A percentile compares a stretch with the other conserved stretches of the same genome.
phyloP scores from a whole-genome alignment of 2,329 filamentous ascomycete genomes.

The Calonectria pseudoreteaudii region DNA sequence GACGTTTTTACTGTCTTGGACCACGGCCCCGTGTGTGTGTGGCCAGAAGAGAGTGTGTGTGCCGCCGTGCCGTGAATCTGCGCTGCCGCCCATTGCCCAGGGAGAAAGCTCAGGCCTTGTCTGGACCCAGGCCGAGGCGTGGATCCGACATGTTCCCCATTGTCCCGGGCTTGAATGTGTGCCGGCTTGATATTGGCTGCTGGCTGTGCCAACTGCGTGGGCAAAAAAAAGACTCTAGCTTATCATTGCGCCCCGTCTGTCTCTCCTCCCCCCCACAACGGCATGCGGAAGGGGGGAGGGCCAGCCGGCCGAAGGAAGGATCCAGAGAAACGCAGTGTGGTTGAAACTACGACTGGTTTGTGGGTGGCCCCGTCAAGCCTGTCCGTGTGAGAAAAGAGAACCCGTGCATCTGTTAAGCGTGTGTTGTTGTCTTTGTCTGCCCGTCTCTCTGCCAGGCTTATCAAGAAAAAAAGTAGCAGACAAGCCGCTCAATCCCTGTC shows the following conservation, averaged over 20 bases:
- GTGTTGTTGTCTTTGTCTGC: background rate
- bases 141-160: background rate
- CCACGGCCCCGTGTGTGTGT: background rate
- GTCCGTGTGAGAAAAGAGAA: background rate
- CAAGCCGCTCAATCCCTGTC: background rate
- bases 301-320: background rate
- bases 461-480: background rate
- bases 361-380: background rate
- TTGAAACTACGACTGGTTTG: background rate
- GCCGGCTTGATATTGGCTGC: constrained; percentile 1
- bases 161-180: background rate
- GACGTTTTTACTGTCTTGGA: background rate
- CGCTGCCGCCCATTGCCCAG: background rate
- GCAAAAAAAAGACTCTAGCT: constrained; percentile 22
- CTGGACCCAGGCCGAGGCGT: background rate
- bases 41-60: background rate
- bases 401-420: background rate
- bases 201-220: background rate
- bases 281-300: background rate
- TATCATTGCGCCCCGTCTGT: constrained; percentile 27
- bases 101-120: background rate
- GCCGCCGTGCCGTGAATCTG: background rate
- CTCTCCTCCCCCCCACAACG: background rate
- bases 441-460: background rate
- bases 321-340: background rate